These are phyloP conservation scores for Pythium aphanidermatum DNA, from an alignment of 352 stramenopile species.

Conservation along the genomic window DNA sequence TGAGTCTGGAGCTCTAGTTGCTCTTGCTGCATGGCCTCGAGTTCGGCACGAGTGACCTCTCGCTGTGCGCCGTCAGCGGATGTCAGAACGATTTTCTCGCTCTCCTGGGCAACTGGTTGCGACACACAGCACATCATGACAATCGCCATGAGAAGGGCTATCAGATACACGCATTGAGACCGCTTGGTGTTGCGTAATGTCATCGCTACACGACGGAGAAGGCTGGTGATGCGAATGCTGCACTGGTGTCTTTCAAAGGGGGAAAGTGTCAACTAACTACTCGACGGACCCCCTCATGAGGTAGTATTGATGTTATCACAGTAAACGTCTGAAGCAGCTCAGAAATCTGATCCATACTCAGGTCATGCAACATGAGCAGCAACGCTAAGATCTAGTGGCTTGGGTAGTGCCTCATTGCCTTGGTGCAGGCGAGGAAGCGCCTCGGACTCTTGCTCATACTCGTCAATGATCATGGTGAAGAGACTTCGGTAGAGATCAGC, in stretches of 20 bases:
- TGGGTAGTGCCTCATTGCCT: not conserved
- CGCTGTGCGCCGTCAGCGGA: slow-evolving; percentile 33
- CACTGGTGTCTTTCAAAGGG: too few relatives aligned
- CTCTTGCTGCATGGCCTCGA: slow-evolving; percentile 14
- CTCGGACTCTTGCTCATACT: slow-evolving; percentile 39
- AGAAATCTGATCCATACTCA: too few relatives aligned
- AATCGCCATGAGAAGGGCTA: slow-evolving; percentile 7
- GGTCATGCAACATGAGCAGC: too few relatives aligned
- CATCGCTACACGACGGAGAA: too few relatives aligned
- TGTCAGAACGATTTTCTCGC: slow-evolving; percentile 27
- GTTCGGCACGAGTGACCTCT: slow-evolving; percentile 25
- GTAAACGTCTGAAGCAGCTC: too few relatives aligned
- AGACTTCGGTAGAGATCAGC: slow-evolving; percentile 59
- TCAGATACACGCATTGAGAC: not conserved
- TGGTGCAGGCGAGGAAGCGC: too few relatives aligned
- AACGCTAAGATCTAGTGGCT: too few relatives aligned
- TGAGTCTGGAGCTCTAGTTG: slow-evolving; percentile 24
- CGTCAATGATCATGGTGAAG: slow-evolving; percentile 54
- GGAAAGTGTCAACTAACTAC: too few relatives aligned
- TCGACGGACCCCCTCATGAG: too few relatives aligned
- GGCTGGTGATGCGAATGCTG: too few relatives aligned
- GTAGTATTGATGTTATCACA: too few relatives aligned
- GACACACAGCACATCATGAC: not conserved
- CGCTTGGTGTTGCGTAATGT: too few relatives aligned
- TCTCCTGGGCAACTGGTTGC: slow-evolving; percentile 4